A percentile compares a stretch with the other conserved stretches of the same genome.
Conservation (phyloP, 371 early-diverging fungal species). For the Rhizopus delemar region DNA sequence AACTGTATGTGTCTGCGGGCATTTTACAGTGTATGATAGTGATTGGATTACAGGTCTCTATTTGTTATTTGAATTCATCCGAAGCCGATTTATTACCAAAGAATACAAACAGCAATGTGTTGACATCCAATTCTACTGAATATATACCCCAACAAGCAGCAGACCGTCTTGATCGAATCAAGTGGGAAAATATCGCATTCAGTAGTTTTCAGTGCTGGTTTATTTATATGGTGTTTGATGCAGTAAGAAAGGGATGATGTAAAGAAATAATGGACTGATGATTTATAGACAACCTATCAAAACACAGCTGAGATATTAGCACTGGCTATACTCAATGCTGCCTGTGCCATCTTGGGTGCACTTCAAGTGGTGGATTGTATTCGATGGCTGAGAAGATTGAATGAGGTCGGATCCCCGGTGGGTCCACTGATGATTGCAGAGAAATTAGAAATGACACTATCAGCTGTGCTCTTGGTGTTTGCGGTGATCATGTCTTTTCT, state of each 20-base stretch:
- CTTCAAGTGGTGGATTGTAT: conserved; percentile 48
- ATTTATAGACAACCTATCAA: conserved; percentile 46
- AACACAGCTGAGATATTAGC: conserved; percentile 47
- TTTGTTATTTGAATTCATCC: conserved; percentile 24
- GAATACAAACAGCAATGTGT: conserved; percentile 1
- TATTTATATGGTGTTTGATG: conserved; percentile 41
- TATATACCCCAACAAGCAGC: conserved; percentile 17
- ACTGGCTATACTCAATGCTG: conserved; percentile 42
- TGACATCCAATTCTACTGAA: conserved; percentile 6
- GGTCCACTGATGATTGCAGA: conserved; percentile 33
- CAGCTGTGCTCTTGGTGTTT: conserved; percentile 35
- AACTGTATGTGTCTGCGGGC: conserved; percentile 30
- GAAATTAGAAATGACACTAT: conserved; percentile 46
- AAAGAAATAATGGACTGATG: neutral
- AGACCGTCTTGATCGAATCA: conserved; percentile 26
- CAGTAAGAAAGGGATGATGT: conserved; percentile 27
- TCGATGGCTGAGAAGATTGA: conserved; percentile 39
- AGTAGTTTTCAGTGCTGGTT: conserved; percentile 36
- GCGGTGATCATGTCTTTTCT: conserved; percentile 33
- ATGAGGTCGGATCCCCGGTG: conserved; percentile 19
- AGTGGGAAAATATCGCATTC: conserved; percentile 38
- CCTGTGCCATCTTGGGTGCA: conserved; percentile 49
- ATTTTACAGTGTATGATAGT: conserved; percentile 27
- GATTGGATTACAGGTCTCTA: conserved; percentile 20
- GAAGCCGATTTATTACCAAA: conserved; percentile 23